Percentiles rank a stretch among this genome's conserved stretches.
phyloP scores from a whole-genome alignment of 1,139 yeast genomes.

The Schwanniomyces etchellsii region DNA sequence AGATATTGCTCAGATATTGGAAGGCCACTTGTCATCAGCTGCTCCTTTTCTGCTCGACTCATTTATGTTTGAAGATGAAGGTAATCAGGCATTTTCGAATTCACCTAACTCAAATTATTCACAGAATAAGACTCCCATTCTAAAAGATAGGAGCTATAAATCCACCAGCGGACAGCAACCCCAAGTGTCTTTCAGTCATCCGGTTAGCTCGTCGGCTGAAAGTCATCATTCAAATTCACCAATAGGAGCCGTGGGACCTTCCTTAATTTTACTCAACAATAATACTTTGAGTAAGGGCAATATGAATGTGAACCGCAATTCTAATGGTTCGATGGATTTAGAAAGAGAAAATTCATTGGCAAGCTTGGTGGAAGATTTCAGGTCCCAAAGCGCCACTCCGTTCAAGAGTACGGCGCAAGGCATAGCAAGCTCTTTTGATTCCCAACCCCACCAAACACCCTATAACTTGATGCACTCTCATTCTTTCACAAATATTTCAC shows the following conservation, averaged over 20 bases:
- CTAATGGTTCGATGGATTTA: conserved; percentile 7
- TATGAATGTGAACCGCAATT: neutral
- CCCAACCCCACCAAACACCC: conserved; percentile 1
- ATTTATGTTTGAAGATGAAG: neutral
- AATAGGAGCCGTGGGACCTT: conserved; percentile 7
- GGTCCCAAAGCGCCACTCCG: conserved; percentile 14
- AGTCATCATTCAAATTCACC: conserved; percentile 2
- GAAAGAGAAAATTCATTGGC: conserved; percentile 19
- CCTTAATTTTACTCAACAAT: conserved; percentile 7
- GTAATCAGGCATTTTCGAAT: neutral
- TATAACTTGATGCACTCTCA: conserved; percentile 4
- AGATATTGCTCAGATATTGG: conserved; percentile 4
- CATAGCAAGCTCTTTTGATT: conserved; percentile 1
- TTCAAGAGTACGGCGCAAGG: no score
- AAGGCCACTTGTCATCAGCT: neutral
- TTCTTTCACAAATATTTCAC: conserved; percentile 4
- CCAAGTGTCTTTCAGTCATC: no score
- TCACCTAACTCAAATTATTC: neutral
- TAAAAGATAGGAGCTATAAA: no score
- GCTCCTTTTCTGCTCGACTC: neutral
- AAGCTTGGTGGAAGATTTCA: conserved; percentile 19
- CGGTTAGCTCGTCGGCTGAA: no score
- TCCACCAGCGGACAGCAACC: no score
- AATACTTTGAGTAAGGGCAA: neutral
- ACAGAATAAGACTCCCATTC: no score